phyloP scores from a whole-genome alignment of 1,284 basidiomycete species.

The Xerocomus amazonicus region DNA sequence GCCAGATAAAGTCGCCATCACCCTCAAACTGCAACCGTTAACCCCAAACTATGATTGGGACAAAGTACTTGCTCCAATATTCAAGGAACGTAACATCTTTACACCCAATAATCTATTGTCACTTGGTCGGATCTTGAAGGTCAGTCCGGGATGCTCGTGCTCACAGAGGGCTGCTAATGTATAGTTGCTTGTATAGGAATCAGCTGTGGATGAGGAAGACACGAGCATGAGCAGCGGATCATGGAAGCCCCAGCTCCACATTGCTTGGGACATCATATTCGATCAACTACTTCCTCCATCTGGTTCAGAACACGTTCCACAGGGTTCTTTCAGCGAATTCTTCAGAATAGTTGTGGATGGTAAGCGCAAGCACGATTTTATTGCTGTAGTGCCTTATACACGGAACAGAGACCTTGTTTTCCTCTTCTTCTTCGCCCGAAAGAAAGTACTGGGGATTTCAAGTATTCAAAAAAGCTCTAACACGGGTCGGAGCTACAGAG shows the following conservation, averaged over 20 bases:
- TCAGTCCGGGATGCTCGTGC: slow-evolving; percentile 26
- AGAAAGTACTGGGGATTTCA: slow-evolving; percentile 97
- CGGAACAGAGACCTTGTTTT: slow-evolving; percentile 80
- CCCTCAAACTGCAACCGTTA: slow-evolving; percentile 63
- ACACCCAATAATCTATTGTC: slow-evolving; percentile 66
- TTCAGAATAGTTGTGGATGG: slow-evolving; percentile 90
- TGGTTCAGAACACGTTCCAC: slow-evolving; percentile 36
- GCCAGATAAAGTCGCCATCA: slow-evolving; percentile 85
- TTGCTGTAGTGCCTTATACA: slow-evolving; percentile 7
- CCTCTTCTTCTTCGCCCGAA: slow-evolving; percentile 79
- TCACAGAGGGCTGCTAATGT: slow-evolving; percentile 7
- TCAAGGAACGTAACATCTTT: slow-evolving; percentile 72
- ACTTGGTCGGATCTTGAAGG: slow-evolving; percentile 82
- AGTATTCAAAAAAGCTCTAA: slow-evolving; percentile 80
- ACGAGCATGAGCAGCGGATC: slow-evolving; percentile 48
- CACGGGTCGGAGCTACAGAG: slow-evolving; percentile 60
- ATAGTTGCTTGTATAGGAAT: slow-evolving; percentile 43
- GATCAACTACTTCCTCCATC: slow-evolving; percentile 65
- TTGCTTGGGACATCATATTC: slow-evolving; percentile 86
- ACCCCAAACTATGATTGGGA: slow-evolving; percentile 69
- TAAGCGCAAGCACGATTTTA: slow-evolving; percentile 34
- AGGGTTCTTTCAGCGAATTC: slow-evolving; percentile 84
- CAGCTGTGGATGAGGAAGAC: slow-evolving; percentile 54
- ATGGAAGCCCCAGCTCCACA: slow-evolving; percentile 92
- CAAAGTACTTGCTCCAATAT: slow-evolving; percentile 64